phyloP scores from a whole-genome alignment of 345 rosid genomes.

The Gossypium anomalum region DNA sequence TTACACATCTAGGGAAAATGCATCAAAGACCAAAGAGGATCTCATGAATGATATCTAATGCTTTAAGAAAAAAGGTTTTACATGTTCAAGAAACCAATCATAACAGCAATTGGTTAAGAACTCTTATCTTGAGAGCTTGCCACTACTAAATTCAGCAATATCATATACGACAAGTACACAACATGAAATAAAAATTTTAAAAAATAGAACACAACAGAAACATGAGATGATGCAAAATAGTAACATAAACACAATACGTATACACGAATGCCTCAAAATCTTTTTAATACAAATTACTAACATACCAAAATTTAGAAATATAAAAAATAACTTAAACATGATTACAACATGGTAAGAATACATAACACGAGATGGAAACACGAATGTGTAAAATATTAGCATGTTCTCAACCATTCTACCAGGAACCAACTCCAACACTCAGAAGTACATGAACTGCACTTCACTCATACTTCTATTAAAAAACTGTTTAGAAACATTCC shows the following conservation, averaged over 20 bases:
- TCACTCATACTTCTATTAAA: neutral
- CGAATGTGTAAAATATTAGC: neutral
- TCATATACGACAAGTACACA: too few relatives aligned
- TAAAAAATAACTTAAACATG: too few relatives aligned
- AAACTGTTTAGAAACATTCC: neutral
- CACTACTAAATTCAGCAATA: neutral
- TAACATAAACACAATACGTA: neutral
- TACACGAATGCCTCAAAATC: neutral
- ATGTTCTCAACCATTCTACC: neutral
- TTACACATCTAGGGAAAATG: neutral
- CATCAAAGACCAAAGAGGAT: neutral
- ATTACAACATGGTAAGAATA: too few relatives aligned
- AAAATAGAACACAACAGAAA: too few relatives aligned
- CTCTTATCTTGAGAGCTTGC: neutral
- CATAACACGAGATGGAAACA: too few relatives aligned
- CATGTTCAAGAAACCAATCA: neutral
- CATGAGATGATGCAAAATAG: too few relatives aligned
- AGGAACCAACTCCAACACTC: neutral
- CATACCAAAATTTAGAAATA: too few relatives aligned
- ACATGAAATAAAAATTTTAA: too few relatives aligned
- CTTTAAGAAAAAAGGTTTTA: neutral
- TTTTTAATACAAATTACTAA: too few relatives aligned
- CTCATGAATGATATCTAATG: neutral
- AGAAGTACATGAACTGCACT: neutral
- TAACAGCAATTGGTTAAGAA: neutral